A percentile compares a stretch with the other conserved stretches of the same genome.
Evolutionary conservation across 2,329 filamentous ascomycete species (phyloP).

Genomic region (Pseudogymnoascus sp.): DNA sequence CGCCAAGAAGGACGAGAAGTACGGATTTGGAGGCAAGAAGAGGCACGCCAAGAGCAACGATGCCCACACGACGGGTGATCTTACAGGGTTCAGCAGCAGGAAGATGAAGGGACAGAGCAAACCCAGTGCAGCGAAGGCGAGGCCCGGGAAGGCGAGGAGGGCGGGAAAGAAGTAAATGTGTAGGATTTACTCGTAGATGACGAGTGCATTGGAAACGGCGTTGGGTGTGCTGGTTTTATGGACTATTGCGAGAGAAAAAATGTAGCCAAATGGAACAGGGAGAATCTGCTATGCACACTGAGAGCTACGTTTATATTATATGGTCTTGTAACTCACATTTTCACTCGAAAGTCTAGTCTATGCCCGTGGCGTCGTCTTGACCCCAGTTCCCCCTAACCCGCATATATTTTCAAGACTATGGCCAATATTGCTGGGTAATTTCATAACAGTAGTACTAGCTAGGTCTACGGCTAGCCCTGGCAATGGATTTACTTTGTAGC

Average conservation of each 20-base stretch:
- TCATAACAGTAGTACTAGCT: not conserved
- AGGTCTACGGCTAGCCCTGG: not conserved
- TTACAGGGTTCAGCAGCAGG: constrained; percentile 71
- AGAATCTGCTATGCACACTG: not conserved
- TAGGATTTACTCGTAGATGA: not conserved
- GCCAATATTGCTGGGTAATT: not conserved
- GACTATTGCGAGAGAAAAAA: not conserved
- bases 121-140: constrained; percentile 28
- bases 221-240: not conserved
- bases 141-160: constrained; percentile 41
- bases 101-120: constrained; percentile 65
- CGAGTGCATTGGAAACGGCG: constrained; percentile 3
- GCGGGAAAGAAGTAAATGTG: constrained; percentile 24
- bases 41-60: constrained; percentile 84
- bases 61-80: constrained; percentile 72
- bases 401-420: too few relatives aligned
- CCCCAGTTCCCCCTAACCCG: too few relatives aligned
- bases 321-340: not conserved
- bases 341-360: too few relatives aligned
- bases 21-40: constrained; percentile 95
- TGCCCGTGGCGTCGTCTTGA: too few relatives aligned
- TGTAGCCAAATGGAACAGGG: not conserved
- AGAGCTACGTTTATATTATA: not conserved
- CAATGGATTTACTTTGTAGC: not conserved
- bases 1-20: constrained; percentile 91